Base-by-base conservation (phyloP, 176 grass and related monocot genomes). In the Hsuehochloa calcarea region DNA sequence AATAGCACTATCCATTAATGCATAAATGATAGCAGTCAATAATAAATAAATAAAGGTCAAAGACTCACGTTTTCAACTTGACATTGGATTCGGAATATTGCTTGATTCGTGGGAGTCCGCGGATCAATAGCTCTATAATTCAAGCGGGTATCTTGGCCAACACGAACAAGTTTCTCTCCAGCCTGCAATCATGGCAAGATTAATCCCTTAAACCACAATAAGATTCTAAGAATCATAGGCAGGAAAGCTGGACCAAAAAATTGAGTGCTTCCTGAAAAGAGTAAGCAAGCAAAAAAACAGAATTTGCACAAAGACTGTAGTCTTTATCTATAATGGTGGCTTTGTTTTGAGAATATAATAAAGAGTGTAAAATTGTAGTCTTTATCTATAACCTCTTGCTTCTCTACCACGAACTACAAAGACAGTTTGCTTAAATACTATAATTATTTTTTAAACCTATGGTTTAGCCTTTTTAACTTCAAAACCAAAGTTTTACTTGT, bases 71-170 rank as follows among this genome's bases (percentile, higher is more conserved):
- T 86, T 75, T 93, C 90, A 39, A 97, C 92, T 74, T 94, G 90
- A 63, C 81, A 93, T 29, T 94, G 86, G 72, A 97, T 91, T 1
- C 93, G 69, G 75, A 98, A 98, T 70, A 86, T 87, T 51, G 93
- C 96, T 79, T 95, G 96, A 68, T 95, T 95, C 10, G 96, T 77
- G 0, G 85, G 87, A 65, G 93, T 98, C 16, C 96, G 75, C 3
- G 95, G 45, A 41, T 98, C 93, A 61, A 98, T 90, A 68, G 91
- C 80, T 71, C 96, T 89, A 68, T 84, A 79, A 25, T 95, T 98
- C 83, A 98, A 82, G 5, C 96, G 87, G 34, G 96, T 98, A 67
- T 98, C 93, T 75, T 98, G 96, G 34, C 88, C 89, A 84, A 98
- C 96, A 85, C 96, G 89, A 34, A 93, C 89, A 74, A 92, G 87